Base-by-base conservation (phyloP, 345 rosid species). In the Eucalyptus sp. region DNA sequence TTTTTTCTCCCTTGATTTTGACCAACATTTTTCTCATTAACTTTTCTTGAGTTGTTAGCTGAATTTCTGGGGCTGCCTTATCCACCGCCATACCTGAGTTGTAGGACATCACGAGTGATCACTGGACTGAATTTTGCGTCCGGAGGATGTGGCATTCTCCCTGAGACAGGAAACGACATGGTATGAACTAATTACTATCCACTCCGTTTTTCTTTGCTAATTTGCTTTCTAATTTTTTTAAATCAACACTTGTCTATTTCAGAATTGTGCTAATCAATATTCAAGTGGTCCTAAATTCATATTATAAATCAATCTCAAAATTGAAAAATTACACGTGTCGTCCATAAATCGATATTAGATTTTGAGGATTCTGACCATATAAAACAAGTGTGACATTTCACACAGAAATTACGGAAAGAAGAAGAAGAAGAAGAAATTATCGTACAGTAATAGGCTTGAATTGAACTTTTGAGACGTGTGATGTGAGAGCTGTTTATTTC, bases 61-160 rank as follows among this genome's bases (percentile, higher is more conserved):
- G 95, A 92, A 85, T 93, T 89, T 90, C 68, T 94, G 44, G 87
- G 89, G 54, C 91, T 95, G 49, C 94, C 96, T 7, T 91, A 92
- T 88, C 64, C 93, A 43, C 93, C 94, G 18, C 94, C 95, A 44
- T 88, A 60, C 87, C 20, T 93, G 79, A 87, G 91, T 3, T 27
- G 60, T 8, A 68, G 87, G 31, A 50, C 6, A 16, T 66, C 90
- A 4, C 48, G 16, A 4, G 58, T 89, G 8, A 46, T 87, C 76
- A 91, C 94, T 2, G 95, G 95, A 10, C 56, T 94, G 86, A 94
- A 95, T 86, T 95, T 92, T 86, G 96, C 96, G n/a, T 95, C 95
- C 9, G 94, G 88, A 11, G 25, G 90, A 31, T 94, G 95, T 29
- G 95, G 94, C 62, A 92, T 94, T 88, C 95, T 94, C 79, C 90